Conservation (phyloP, 768 basidiomycete species). For the Mrakia hoshinonis region DNA sequence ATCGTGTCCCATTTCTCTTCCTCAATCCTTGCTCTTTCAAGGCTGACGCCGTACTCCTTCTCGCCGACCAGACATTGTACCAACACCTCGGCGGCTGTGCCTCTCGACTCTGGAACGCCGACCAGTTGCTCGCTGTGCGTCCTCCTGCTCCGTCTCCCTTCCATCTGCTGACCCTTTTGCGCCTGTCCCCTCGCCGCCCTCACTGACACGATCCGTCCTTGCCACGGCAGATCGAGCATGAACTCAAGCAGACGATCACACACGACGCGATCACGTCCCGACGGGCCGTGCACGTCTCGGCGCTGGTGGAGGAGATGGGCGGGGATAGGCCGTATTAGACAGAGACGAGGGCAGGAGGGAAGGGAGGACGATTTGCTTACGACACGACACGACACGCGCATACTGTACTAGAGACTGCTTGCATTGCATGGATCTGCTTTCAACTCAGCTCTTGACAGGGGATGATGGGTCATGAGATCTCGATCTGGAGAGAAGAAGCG, state of each 20-base stretch:
- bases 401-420: no score
- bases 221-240: constrained; percentile 28
- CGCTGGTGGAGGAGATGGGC: constrained; percentile 6
- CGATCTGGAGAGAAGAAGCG: no score
- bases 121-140: constrained; percentile 76
- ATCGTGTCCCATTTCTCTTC: neutral
- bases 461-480: no score
- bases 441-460: no score
- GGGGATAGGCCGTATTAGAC: neutral
- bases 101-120: constrained; percentile 86
- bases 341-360: neutral
- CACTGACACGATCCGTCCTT: no score
- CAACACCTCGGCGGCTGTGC: constrained; percentile 81
- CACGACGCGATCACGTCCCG: constrained; percentile 15
- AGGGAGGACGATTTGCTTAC: no score
- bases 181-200: no score
- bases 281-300: constrained; percentile 22
- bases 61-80: constrained; percentile 51
- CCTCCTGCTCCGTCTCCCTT: neutral
- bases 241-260: constrained; percentile 8
- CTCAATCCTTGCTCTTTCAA: neutral
- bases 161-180: neutral
- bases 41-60: neutral
- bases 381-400: no score
- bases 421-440: no score